These are phyloP conservation scores for Pisolithus albus DNA, from an alignment of 768 basidiomycete genomes.

Conservation along the genomic window DNA sequence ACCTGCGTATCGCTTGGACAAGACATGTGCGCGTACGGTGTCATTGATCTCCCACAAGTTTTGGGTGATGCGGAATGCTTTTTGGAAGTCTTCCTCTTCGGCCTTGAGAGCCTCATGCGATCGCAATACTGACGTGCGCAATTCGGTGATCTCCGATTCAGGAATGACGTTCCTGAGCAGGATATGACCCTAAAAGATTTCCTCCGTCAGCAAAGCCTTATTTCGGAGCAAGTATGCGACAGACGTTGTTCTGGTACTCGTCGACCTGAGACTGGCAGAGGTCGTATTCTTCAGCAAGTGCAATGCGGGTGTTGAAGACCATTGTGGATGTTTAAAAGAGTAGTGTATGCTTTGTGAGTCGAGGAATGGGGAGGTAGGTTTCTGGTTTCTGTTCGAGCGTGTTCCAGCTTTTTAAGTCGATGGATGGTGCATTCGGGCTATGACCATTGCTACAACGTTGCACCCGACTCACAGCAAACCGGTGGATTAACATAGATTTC, in stretches of 20 bases:
- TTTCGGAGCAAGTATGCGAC: background rate
- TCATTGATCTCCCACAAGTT: slow-evolving; percentile 4
- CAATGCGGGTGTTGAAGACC: background rate
- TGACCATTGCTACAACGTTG: background rate
- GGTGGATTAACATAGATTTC: too few relatives aligned
- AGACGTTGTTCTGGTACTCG: background rate
- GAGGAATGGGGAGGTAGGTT: background rate
- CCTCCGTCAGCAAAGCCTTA: background rate
- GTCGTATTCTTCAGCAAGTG: background rate
- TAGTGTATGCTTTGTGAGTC: background rate
- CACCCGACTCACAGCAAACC: background rate
- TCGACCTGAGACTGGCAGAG: background rate
- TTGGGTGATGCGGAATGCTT: slow-evolving; percentile 4
- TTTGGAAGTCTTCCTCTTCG: slow-evolving; percentile 2
- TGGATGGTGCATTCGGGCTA: background rate
- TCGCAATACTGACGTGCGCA: background rate
- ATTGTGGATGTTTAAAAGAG: background rate
- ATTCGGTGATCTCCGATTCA: background rate
- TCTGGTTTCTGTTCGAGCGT: background rate
- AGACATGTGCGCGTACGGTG: slow-evolving; percentile 1
- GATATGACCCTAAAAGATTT: background rate
- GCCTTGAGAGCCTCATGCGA: background rate
- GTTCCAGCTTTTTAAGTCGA: background rate
- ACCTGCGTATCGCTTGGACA: slow-evolving; percentile 3
- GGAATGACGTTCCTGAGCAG: background rate